Evolutionary conservation across 257 asterid genomes (phyloP).

Genomic region (Mitragyna speciosa): DNA sequence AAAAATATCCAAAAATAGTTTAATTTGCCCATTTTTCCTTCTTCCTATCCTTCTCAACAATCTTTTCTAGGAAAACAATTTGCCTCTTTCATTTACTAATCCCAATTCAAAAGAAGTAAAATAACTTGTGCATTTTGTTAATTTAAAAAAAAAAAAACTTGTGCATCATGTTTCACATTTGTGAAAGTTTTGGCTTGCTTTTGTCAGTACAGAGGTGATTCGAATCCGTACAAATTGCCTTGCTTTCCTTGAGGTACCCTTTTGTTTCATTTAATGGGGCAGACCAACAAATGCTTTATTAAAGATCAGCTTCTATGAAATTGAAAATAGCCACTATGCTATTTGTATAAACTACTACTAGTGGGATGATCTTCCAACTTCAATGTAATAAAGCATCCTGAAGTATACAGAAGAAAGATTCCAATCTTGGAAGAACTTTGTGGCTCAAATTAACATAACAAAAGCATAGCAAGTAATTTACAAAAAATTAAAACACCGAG

Average conservation of each 20-base stretch:
- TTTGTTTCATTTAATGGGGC: constrained; percentile 11
- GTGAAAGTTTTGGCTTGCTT: neutral
- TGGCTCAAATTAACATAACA: neutral
- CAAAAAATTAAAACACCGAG: neutral
- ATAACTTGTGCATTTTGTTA: neutral
- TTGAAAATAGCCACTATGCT: neutral
- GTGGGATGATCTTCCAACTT: neutral
- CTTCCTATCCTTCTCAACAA: no score
- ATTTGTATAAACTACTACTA: neutral
- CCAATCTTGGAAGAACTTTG: neutral
- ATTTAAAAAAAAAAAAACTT: no score
- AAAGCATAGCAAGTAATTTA: neutral
- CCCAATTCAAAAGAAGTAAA: no score
- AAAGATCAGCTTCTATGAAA: no score
- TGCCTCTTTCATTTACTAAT: neutral
- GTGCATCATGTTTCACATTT: neutral
- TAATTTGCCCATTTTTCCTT: no score
- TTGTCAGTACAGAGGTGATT: neutral
- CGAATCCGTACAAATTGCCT: constrained; percentile 9
- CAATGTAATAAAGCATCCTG: neutral
- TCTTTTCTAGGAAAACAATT: neutral
- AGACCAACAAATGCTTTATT: neutral
- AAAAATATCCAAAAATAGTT: no score
- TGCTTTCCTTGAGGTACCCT: neutral
- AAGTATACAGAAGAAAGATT: neutral